phyloP scores from a whole-genome alignment of 306 rosid genomes.

The Boehmeria nivea region DNA sequence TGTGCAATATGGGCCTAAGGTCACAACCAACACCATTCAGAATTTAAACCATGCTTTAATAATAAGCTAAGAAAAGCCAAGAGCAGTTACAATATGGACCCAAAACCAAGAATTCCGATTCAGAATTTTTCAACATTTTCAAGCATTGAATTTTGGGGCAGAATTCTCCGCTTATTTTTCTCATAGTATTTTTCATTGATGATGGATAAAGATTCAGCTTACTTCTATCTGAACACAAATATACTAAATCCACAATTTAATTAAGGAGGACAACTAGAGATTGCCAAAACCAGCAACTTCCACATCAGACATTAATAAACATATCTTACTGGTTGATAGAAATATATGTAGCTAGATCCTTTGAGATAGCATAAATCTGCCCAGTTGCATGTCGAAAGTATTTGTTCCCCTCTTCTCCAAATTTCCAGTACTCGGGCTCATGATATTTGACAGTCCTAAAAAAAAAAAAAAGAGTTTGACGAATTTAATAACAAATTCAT shows the following conservation, averaged over 20 bases:
- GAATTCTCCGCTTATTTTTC: not conserved
- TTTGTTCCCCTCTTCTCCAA: slow-evolving; percentile 97
- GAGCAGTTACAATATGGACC: not conserved
- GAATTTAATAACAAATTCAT: slow-evolving; percentile 2
- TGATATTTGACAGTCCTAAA: slow-evolving; percentile 84
- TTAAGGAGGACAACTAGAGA: not conserved
- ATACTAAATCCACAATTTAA: not conserved
- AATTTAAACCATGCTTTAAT: slow-evolving; percentile 3
- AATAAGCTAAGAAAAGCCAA: slow-evolving; percentile 3
- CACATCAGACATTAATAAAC: not conserved
- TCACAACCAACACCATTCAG: slow-evolving; percentile 21
- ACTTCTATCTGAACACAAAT: not conserved
- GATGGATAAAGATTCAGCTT: not conserved
- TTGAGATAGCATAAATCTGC: slow-evolving; percentile 94
- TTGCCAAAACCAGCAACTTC: slow-evolving; percentile 7
- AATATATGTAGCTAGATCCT: slow-evolving; percentile 82
- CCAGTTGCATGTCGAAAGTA: slow-evolving; percentile 97
- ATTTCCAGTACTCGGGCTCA: slow-evolving; percentile 98
- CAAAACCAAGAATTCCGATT: not conserved
- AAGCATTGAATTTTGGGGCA: slow-evolving; percentile 4
- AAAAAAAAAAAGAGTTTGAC: slow-evolving; percentile 9
- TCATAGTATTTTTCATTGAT: not conserved
- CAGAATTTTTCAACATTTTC: not conserved
- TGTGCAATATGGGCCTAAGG: slow-evolving; percentile 83
- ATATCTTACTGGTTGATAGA: slow-evolving; percentile 76